These are phyloP conservation scores for Eimeria acervulina DNA, from an alignment of 169 alveolate genomes.

Conservation along the genomic window DNA sequence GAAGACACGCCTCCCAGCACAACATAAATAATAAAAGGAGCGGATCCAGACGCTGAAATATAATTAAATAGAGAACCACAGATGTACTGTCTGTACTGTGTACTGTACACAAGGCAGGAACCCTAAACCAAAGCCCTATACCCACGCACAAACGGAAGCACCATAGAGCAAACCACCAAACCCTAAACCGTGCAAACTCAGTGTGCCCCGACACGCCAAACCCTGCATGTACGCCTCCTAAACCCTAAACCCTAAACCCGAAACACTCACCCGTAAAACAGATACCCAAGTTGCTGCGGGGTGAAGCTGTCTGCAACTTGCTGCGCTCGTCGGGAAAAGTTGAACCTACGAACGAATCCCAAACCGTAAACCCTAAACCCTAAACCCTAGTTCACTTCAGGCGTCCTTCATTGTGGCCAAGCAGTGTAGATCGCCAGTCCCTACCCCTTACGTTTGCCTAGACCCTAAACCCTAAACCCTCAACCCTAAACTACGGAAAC, in stretches of 20 bases:
- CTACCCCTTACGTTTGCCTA: neutral
- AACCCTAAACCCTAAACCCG: constrained; percentile 34
- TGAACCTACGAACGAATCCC: constrained; percentile 78
- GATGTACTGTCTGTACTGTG: too few relatives aligned
- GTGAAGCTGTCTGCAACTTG: constrained; percentile 88
- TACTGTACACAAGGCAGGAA: too few relatives aligned
- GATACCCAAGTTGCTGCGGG: constrained; percentile 92
- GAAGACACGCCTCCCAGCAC: too few relatives aligned
- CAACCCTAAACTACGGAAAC: neutral
- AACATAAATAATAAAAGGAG: neutral
- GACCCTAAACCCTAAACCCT: constrained; percentile 14
- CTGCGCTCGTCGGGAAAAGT: constrained; percentile 85
- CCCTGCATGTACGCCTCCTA: neutral
- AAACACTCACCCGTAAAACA: constrained; percentile 90
- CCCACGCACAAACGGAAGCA: neutral
- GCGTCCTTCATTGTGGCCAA: neutral
- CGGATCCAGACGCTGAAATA: too few relatives aligned
- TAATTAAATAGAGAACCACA: too few relatives aligned
- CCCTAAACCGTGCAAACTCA: neutral
- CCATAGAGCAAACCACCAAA: neutral
- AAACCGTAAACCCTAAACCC: neutral
- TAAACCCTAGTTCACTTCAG: neutral
- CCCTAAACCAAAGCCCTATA: neutral
- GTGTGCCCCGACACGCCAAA: neutral
- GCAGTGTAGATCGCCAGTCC: neutral